Evolutionary conservation across 306 rosid species (phyloP), one percentile per base, ranked within the genome.

Genomic region (Myrica gale): DNA sequence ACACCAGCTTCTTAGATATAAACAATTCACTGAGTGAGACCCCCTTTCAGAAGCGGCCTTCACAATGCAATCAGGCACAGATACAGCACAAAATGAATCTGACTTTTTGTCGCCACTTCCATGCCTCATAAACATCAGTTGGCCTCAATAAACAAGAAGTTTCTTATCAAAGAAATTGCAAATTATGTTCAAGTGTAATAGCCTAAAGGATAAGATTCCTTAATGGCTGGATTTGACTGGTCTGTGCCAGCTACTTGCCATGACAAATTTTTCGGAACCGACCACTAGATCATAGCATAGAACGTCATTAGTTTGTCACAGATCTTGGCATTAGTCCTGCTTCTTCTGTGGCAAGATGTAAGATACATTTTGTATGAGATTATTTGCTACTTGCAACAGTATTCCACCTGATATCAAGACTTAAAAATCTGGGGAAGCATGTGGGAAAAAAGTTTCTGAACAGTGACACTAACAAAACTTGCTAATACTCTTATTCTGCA

Each of bases 401-500:
- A 8, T 45, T 4, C 5, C 9, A 16, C 56, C 19, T 1, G 11
- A 66, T 48, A 37, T 65, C 19, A 41, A 63, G 50, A n/a, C 37
- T 21, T 48, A 32, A 8, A 74, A 75, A 37, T 19, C 50, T 41
- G 51, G 21, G 17, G 48, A 4, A 75, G 53, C 71, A 19, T 51
- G 41, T 39, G 37, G 52, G 21, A 44, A 17, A 53, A 12, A 65
- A 5, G 50, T 17, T 41, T 17, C 70, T 42, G 26, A 65, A 65
- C 50, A 65, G 5, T 1, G 12, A 41, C 3, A n/a, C 48, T 41
- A 21, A 42, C 9, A 65, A 41, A 65, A 15, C 42, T 63, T 50
- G 43, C 9, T 39, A 48, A 80, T 65, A 73, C 63, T 78, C 82
- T 48, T 76, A 55, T 72, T 82, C 39, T 74, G 87, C 76, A 86